A percentile compares a stretch with the other conserved stretches of the same genome.
Conservation (phyloP, 768 basidiomycete genomes). For the Podaxis rugospora region DNA sequence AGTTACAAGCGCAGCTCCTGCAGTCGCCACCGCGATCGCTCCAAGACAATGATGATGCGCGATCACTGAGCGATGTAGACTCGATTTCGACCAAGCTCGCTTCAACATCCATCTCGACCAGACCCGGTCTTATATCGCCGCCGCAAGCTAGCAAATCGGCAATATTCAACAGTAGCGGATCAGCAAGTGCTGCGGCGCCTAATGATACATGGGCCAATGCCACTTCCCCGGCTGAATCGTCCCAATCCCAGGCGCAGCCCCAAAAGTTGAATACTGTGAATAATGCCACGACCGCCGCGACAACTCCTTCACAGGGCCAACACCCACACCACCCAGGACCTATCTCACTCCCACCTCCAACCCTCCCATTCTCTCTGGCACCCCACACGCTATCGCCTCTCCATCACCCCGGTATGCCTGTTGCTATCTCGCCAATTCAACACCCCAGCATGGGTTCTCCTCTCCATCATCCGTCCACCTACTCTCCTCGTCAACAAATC, state of each 20-base stretch:
- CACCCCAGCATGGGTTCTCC: constrained; percentile 31
- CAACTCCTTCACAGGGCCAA: constrained; percentile 12
- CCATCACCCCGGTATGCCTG: constrained; percentile 22
- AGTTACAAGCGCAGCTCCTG: constrained; percentile 9
- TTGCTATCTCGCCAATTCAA: constrained; percentile 35
- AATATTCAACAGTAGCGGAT: neutral
- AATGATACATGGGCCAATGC: neutral
- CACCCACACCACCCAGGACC: constrained; percentile 59
- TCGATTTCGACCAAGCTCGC: constrained; percentile 10
- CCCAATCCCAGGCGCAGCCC: constrained; percentile 10
- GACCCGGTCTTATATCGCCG: neutral
- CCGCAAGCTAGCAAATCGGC: neutral
- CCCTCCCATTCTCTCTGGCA: constrained; percentile 22
- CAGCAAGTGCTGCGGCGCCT: neutral
- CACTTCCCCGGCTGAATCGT: neutral
- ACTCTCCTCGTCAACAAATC: constrained; percentile 16
- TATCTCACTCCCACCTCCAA: constrained; percentile 63
- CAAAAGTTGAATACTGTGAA: constrained; percentile 1
- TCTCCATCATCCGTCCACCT: constrained; percentile 15
- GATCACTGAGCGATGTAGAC: neutral
- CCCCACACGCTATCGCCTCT: constrained; percentile 22
- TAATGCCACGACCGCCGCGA: neutral
- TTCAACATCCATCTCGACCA: neutral
- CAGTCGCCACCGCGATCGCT: neutral
- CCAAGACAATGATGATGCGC: neutral